Evolutionary conservation across 257 asterid genomes (phyloP).

Genomic region (Solanum tacnaense): DNA sequence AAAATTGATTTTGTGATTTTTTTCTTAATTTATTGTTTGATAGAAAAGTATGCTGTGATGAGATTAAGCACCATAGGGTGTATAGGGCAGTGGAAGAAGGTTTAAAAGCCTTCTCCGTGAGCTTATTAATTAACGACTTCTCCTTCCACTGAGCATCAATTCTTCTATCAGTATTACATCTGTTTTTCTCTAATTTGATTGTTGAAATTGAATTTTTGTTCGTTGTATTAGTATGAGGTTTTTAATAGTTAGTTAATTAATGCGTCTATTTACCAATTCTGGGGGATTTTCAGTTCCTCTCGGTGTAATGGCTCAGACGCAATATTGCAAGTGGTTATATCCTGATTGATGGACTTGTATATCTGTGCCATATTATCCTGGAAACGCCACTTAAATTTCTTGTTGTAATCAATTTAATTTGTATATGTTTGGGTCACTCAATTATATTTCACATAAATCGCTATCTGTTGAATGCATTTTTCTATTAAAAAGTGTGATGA

Average conservation of each 20-base stretch:
- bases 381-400: constrained; percentile 54
- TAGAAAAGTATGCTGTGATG: constrained; percentile 30
- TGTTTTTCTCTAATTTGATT: background rate
- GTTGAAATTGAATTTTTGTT: no score
- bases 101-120: constrained; percentile 24
- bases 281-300: constrained; percentile 47
- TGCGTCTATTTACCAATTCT: constrained; percentile 89
- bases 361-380: constrained; percentile 50
- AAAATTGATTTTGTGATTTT: background rate
- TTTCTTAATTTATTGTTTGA: background rate
- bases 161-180: background rate
- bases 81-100: constrained; percentile 39
- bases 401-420: background rate
- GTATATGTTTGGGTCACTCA: background rate
- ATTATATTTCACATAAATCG: no score
- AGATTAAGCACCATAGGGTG: constrained; percentile 23
- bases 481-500: constrained; percentile 1
- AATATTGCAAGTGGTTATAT: constrained; percentile 41
- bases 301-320: constrained; percentile 85
- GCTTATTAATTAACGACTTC: constrained; percentile 35
- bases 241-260: background rate
- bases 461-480: background rate
- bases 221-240: no score
- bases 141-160: constrained; percentile 51
- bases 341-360: constrained; percentile 47